Percentiles rank a stretch among this genome's conserved stretches.
These are phyloP conservation scores for Neofusicoccum cordaticola DNA, from an alignment of 2,329 filamentous ascomycete genomes.

Conservation along the genomic window DNA sequence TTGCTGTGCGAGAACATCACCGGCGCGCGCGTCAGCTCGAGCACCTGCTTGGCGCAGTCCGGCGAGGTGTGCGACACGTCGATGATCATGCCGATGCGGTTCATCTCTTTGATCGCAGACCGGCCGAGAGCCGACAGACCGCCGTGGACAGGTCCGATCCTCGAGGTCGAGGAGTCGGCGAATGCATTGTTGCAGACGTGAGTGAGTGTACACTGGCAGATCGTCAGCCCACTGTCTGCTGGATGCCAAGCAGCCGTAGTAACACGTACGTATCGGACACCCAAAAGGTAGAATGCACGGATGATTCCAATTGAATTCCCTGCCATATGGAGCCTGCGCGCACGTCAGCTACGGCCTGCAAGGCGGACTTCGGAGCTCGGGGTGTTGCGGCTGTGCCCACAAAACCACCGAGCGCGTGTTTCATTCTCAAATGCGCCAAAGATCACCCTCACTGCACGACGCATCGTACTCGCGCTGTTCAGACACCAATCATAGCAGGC, in stretches of 20 bases:
- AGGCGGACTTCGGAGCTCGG: too few species aligned
- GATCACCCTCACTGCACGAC: too few species aligned
- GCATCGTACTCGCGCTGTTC: background rate
- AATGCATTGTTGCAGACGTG: constrained; percentile 25
- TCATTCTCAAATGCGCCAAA: too few species aligned
- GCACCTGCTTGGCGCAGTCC: background rate
- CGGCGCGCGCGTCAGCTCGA: constrained; percentile 1
- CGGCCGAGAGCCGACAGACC: constrained; percentile 23
- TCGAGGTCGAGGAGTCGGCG: constrained; percentile 20
- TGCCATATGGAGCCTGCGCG: constrained; percentile 29
- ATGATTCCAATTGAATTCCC: constrained; percentile 36
- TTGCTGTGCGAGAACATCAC: constrained; percentile 15
- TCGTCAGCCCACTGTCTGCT: background rate
- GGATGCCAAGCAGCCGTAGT: background rate
- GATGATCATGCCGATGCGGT: constrained; percentile 32
- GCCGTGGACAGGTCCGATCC: constrained; percentile 4
- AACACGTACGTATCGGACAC: constrained; percentile 38
- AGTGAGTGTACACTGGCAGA: constrained; percentile 20
- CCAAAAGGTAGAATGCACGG: constrained; percentile 36
- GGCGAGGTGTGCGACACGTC: constrained; percentile 12
- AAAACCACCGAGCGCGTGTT: too few species aligned
- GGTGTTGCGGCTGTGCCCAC: too few species aligned
- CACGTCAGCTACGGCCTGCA: too few species aligned
- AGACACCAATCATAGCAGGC: background rate
- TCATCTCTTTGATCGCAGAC: constrained; percentile 36